Percentiles rank a stretch among this genome's conserved stretches.
These are phyloP conservation scores for Chalciporus sp. DNA, from an alignment of 1,284 basidiomycete genomes.

Conservation along the genomic window DNA sequence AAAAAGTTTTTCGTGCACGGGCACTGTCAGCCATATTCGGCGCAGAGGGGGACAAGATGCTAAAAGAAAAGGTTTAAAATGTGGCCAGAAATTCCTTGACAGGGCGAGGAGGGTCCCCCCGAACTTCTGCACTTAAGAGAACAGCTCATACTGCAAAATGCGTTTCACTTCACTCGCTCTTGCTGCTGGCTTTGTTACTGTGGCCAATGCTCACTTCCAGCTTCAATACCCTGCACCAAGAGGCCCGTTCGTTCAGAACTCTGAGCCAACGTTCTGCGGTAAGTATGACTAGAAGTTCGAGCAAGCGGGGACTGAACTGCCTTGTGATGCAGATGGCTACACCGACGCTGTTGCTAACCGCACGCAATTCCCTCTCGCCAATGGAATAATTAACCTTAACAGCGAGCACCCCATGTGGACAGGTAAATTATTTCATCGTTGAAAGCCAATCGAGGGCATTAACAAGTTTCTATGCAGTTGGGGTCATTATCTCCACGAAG, in stretches of 20 bases:
- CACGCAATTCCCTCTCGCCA: slow-evolving; percentile 56
- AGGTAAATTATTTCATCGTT: slow-evolving; percentile 27
- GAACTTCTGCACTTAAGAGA: neutral
- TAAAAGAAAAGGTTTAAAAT: slow-evolving; percentile 19
- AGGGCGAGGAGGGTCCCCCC: neutral
- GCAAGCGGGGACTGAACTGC: neutral
- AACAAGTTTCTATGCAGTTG: slow-evolving; percentile 31
- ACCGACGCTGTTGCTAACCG: slow-evolving; percentile 44
- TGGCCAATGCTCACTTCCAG: slow-evolving; percentile 60
- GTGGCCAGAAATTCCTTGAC: neutral
- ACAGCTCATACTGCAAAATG: slow-evolving; percentile 26
- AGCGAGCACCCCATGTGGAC: slow-evolving; percentile 45
- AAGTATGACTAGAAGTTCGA: slow-evolving; percentile 16
- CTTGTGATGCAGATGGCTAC: slow-evolving; percentile 46
- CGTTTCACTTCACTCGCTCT: slow-evolving; percentile 36
- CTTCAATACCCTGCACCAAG: slow-evolving; percentile 60
- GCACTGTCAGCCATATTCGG: too few relatives aligned
- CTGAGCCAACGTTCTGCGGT: slow-evolving; percentile 55
- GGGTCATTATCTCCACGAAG: slow-evolving; percentile 44
- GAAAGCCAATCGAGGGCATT: neutral
- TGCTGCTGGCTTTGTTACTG: slow-evolving; percentile 35
- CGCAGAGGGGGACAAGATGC: neutral
- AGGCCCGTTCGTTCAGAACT: slow-evolving; percentile 52
- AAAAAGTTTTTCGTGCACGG: slow-evolving; percentile 26
- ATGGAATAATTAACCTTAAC: slow-evolving; percentile 44